Conservation (phyloP, 2,329 filamentous ascomycete species). For the Monosporascus cannonballus region DNA sequence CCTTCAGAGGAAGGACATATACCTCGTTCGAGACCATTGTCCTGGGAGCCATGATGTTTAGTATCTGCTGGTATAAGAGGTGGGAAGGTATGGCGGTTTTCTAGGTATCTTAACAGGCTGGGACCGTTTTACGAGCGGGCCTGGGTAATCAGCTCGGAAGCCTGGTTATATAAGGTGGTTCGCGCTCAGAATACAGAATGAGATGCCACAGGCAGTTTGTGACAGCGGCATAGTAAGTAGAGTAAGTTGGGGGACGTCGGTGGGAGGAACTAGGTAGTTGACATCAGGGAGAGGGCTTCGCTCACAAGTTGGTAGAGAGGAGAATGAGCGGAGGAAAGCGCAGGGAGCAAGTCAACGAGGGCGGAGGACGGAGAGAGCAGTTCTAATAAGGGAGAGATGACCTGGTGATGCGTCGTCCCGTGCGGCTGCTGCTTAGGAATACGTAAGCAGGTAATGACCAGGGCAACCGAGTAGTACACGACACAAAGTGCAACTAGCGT, state of each 20-base stretch:
- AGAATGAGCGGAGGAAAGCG: not conserved
- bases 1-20: conserved; percentile 84
- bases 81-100: not conserved
- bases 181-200: not conserved
- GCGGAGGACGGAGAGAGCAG: not conserved
- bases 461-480: not conserved
- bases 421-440: not conserved
- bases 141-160: no score
- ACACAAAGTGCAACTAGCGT: not conserved
- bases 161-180: no score
- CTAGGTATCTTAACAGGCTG: no score
- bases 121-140: no score
- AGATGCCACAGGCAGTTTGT: not conserved
- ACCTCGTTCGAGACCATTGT: conserved; percentile 65
- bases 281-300: not conserved
- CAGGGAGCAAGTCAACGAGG: not conserved
- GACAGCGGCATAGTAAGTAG: not conserved
- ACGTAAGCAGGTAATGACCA: not conserved
- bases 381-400: not conserved
- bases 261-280: not conserved
- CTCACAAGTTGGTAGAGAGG: not conserved
- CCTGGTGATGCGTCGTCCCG: not conserved
- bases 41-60: conserved; percentile 45
- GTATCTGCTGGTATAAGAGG: not conserved
- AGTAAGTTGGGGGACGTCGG: not conserved